Evolutionary conservation across 2,329 filamentous ascomycete species (phyloP), one percentile per base, ranked within the genome.

Genomic region (Capronia epimyces): DNA sequence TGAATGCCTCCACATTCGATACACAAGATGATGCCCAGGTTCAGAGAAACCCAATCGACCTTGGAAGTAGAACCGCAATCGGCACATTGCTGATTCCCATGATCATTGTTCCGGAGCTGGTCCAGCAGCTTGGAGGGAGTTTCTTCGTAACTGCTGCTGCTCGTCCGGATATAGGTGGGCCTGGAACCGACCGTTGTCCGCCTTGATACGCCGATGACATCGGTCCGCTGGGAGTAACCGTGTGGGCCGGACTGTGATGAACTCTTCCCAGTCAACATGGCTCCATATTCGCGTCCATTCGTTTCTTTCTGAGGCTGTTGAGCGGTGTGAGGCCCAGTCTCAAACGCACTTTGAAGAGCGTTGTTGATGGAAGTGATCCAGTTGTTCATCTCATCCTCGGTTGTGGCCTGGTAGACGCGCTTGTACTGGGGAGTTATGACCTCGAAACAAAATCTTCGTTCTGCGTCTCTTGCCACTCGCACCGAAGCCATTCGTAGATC

Each of bases 1-100:
- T 98, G 93, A 55, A 98, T 96, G 57, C 93, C 93, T 66, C 90
- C 95, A 71, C 93, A 98, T 69, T 98, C 91, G 66, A 96, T 96
- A 71, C 93, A 98, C 16, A 98, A 79, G 47, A 98, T 84, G 53
- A 98, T 95, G 40, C 88, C 93, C 3, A 98, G 77, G 63, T 98
- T 98, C 70, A 98, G 95, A 0, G 93, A 97, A 22, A 97, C 93
- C 93, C 93, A 98, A 69, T 98, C 93, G 18, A 95, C 90, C 72
- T 96, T 97, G 64, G 83, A 81, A 27, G 86, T 85, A 6, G 89
- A 94, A 9, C 88, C 87, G 65, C 93, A 98, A 67, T 98, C 93
- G 13, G 93, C 93, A 66, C 93, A 98, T 79, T 86, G 87, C 60
- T 82, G 85, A 69, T 98, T 98, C 34, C 89, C 90, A 63, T 95